Conservation (phyloP, 1,284 basidiomycete species). For the Mycosarcoma maydis region DNA sequence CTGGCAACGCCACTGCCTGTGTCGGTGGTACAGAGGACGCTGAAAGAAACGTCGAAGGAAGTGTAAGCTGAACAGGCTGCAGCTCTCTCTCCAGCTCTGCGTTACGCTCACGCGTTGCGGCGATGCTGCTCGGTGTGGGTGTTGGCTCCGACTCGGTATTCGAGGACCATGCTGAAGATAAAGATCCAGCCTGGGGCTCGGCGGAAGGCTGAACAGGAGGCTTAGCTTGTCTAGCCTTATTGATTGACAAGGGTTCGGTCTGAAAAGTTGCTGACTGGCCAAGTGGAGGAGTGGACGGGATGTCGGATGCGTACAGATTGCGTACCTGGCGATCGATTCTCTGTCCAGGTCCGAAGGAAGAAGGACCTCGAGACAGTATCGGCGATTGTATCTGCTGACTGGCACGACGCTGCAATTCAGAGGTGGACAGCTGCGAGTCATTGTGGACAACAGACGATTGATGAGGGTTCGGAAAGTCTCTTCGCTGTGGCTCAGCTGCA, state of each 20-base stretch:
- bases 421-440: slow-evolving; percentile 36
- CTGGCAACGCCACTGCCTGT: neutral
- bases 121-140: slow-evolving; percentile 51
- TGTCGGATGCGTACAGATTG: slow-evolving; percentile 7
- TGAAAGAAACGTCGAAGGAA: slow-evolving; percentile 23
- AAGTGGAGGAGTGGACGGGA: slow-evolving; percentile 34
- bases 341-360: slow-evolving; percentile 3
- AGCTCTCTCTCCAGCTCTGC: slow-evolving; percentile 26
- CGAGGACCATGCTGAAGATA: slow-evolving; percentile 35
- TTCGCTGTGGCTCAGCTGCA: neutral
- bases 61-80: slow-evolving; percentile 34
- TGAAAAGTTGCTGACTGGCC: slow-evolving; percentile 19
- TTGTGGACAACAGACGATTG: neutral
- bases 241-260: slow-evolving; percentile 32
- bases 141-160: slow-evolving; percentile 45
- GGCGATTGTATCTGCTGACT: slow-evolving; percentile 25
- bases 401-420: slow-evolving; percentile 32
- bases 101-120: slow-evolving; percentile 29
- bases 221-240: slow-evolving; percentile 6
- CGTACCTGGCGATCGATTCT: slow-evolving; percentile 2
- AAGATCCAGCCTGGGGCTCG: slow-evolving; percentile 2
- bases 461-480: slow-evolving; percentile 30
- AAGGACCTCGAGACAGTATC: slow-evolving; percentile 4
- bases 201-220: neutral
- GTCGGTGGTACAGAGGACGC: slow-evolving; percentile 8